Conservation (phyloP, 805 yeast genomes). For the Kodamaea hsintzibuensis region DNA sequence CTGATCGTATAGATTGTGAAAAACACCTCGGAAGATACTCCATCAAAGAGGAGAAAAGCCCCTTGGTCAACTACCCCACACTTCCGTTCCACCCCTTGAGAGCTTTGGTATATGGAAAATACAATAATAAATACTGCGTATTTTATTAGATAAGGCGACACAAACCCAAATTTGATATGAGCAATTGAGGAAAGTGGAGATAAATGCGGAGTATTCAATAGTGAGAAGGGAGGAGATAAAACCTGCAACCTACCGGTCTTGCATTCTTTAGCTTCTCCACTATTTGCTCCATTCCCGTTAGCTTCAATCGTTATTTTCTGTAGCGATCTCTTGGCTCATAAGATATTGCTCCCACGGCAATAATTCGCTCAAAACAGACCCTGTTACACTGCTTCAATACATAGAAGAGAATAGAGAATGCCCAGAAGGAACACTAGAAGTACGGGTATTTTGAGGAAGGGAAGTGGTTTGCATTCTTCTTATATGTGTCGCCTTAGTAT, state of each 20-base stretch:
- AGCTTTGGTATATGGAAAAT: not conserved
- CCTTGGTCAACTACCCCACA: conserved; percentile 4
- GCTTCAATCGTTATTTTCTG: not conserved
- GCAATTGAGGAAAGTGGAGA: not conserved
- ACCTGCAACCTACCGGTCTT: not conserved
- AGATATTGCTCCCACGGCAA: not conserved
- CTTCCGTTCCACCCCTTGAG: not conserved
- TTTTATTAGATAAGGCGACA: conserved; percentile 2
- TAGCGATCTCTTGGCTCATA: not conserved
- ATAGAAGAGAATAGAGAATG: not conserved
- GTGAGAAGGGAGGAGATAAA: not conserved
- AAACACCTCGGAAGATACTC: not conserved
- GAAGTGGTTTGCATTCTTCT: not conserved
- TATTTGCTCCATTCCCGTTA: not conserved
- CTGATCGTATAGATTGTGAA: not conserved
- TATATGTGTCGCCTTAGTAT: too few relatives aligned
- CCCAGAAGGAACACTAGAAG: too few relatives aligned
- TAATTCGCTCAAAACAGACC: not conserved
- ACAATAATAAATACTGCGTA: not conserved
- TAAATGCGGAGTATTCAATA: not conserved
- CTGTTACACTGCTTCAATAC: not conserved
- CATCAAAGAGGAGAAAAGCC: not conserved
- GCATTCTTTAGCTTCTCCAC: not conserved
- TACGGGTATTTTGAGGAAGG: too few relatives aligned
- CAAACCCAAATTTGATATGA: conserved; percentile 1